Evolutionary conservation across 805 yeast genomes (phyloP).

Genomic region (Ogataea kodamae): DNA sequence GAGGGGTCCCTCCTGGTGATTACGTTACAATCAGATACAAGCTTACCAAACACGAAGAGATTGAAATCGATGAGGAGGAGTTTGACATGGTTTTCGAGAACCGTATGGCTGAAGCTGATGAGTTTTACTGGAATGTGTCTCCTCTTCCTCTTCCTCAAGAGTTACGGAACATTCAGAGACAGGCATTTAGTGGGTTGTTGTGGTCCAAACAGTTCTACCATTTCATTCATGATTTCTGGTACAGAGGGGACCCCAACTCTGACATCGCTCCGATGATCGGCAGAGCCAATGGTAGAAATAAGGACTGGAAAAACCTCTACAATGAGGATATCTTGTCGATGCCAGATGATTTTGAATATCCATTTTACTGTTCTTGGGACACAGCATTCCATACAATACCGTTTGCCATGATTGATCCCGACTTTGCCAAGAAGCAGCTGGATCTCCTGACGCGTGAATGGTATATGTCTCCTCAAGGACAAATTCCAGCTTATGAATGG

Average conservation of each 20-base stretch:
- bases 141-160: conserved; percentile 83
- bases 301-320: conserved; percentile 85
- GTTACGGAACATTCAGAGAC: conserved; percentile 80
- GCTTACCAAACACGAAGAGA: conserved; percentile 36
- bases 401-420: conserved; percentile 89
- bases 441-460: conserved; percentile 87
- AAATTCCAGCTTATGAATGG: conserved; percentile 96
- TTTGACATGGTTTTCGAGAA: conserved; percentile 66
- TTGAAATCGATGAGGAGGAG: conserved; percentile 61
- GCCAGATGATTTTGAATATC: conserved; percentile 96
- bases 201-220: conserved; percentile 94
- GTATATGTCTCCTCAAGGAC: conserved; percentile 99
- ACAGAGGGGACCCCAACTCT: conserved; percentile 74
- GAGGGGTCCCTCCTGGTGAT: conserved; percentile 82
- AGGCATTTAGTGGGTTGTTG: conserved; percentile 88
- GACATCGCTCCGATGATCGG: conserved; percentile 75
- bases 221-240: conserved; percentile 83
- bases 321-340: conserved; percentile 82
- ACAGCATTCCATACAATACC: conserved; percentile 94
- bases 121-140: conserved; percentile 83
- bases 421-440: conserved; percentile 83
- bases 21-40: conserved; percentile 81
- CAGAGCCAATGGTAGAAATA: conserved; percentile 82
- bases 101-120: conserved; percentile 86
- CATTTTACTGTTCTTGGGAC: conserved; percentile 96